These are phyloP conservation scores for Eucalyptus cladocalyx DNA, from an alignment of 345 rosid species.

Conservation along the genomic window DNA sequence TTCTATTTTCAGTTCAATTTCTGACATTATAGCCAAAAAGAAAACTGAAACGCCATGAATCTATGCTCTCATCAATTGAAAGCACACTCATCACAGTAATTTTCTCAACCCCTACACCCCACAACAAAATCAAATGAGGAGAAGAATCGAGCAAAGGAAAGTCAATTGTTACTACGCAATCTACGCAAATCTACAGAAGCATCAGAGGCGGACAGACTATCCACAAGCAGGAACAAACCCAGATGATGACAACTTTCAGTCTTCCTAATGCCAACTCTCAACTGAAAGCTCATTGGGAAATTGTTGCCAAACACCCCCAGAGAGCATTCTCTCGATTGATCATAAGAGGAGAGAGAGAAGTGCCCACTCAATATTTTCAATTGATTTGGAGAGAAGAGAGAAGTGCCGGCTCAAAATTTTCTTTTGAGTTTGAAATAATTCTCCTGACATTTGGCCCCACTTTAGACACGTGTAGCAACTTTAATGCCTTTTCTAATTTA, in stretches of 20 bases:
- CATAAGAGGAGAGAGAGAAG: too few relatives aligned
- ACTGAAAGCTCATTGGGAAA: accelerated
- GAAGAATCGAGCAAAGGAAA: background rate
- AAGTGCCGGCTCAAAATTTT: too few relatives aligned
- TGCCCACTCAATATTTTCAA: too few relatives aligned
- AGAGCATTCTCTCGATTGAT: too few relatives aligned
- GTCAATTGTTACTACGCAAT: background rate
- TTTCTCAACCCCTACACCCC: background rate
- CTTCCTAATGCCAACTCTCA: accelerated
- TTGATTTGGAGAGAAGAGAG: too few relatives aligned
- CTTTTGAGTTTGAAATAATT: too few relatives aligned
- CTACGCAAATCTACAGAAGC: background rate
- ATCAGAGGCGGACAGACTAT: background rate
- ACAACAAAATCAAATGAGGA: too few relatives aligned
- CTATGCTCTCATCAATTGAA: background rate
- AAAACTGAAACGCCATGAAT: background rate
- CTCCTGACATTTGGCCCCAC: too few relatives aligned
- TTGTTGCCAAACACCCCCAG: accelerated
- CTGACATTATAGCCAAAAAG: accelerated
- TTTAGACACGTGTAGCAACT: accelerated
- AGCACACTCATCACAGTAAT: background rate
- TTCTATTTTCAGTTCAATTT: accelerated
- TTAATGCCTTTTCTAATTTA: too few relatives aligned
- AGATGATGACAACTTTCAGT: background rate
- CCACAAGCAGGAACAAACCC: background rate